Evolutionary conservation across 2,329 filamentous ascomycete species (phyloP).

Genomic region (Bipolaris bicolor): DNA sequence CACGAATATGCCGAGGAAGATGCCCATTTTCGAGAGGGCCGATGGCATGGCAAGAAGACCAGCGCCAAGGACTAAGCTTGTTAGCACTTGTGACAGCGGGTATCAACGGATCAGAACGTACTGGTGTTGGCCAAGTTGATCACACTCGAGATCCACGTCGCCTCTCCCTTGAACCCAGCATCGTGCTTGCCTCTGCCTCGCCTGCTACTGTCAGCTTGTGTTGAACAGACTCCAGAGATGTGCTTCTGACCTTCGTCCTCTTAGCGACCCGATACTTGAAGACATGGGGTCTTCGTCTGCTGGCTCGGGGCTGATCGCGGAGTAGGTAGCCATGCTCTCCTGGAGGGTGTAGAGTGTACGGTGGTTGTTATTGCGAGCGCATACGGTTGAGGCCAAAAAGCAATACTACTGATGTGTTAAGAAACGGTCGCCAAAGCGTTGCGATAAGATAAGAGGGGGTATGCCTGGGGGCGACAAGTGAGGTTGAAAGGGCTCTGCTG

Average conservation of each 20-base stretch:
- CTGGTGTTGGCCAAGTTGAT: constrained; percentile 97
- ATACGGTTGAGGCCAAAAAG: constrained; percentile 26
- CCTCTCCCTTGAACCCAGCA: constrained; percentile 71
- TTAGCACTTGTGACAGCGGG: constrained; percentile 18
- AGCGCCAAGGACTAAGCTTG: constrained; percentile 79
- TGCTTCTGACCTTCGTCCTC: constrained; percentile 43
- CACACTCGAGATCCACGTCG: constrained; percentile 87
- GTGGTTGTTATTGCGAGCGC: constrained; percentile 31
- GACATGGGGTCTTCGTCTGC: constrained; percentile 51
- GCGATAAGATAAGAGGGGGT: background rate
- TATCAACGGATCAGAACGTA: constrained; percentile 53
- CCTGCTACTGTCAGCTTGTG: constrained; percentile 49
- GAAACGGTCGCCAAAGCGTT: background rate
- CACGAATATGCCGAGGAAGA: constrained; percentile 79
- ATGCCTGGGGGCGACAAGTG: constrained; percentile 7
- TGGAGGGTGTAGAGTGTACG: constrained; percentile 17
- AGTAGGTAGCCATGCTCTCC: constrained; percentile 55
- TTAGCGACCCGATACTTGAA: constrained; percentile 50
- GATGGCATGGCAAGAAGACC: constrained; percentile 96
- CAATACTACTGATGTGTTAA: background rate
- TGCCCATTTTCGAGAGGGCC: constrained; percentile 94
- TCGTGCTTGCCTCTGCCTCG: constrained; percentile 71
- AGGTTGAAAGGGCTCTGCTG: constrained; percentile 13
- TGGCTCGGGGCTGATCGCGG: constrained; percentile 51
- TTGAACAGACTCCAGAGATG: background rate